These are phyloP conservation scores for Boletus rufocinnamomeus DNA, from an alignment of 768 basidiomycete genomes.

Conservation along the genomic window DNA sequence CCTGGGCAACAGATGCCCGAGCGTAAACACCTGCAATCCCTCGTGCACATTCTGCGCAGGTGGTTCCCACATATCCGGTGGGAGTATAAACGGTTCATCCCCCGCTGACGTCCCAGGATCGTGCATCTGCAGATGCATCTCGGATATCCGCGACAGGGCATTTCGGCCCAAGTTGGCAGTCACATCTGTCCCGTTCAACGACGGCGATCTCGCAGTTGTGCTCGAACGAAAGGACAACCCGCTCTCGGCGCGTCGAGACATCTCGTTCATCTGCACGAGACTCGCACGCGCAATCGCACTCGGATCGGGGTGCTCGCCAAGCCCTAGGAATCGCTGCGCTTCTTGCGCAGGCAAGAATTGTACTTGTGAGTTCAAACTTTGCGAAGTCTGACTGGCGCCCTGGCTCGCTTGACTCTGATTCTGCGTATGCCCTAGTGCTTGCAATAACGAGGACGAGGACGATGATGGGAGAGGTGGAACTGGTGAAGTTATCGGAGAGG, in stretches of 20 bases:
- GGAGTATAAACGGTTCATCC: constrained; percentile 32
- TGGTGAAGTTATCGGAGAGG: constrained; percentile 19
- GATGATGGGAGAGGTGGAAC: constrained; percentile 16
- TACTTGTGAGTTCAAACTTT: constrained; percentile 15
- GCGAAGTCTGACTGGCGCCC: constrained; percentile 1
- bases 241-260: constrained; percentile 62
- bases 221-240: constrained; percentile 31
- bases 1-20: constrained; percentile 73
- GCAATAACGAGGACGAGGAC: constrained; percentile 29
- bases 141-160: constrained; percentile 51
- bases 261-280: constrained; percentile 77
- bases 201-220: constrained; percentile 18
- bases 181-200: constrained; percentile 21
- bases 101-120: constrained; percentile 28
- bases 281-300: constrained; percentile 63
- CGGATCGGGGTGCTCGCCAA: constrained; percentile 46
- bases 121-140: constrained; percentile 48
- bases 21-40: constrained; percentile 78
- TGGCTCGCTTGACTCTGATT: constrained; percentile 14
- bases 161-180: constrained; percentile 38
- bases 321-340: constrained; percentile 51
- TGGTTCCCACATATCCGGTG: constrained; percentile 28
- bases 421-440: constrained; percentile 25
- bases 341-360: constrained; percentile 59
- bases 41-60: constrained; percentile 46